Base-by-base conservation (phyloP, 768 basidiomycete species). In the Fistulinella prunicolor region DNA sequence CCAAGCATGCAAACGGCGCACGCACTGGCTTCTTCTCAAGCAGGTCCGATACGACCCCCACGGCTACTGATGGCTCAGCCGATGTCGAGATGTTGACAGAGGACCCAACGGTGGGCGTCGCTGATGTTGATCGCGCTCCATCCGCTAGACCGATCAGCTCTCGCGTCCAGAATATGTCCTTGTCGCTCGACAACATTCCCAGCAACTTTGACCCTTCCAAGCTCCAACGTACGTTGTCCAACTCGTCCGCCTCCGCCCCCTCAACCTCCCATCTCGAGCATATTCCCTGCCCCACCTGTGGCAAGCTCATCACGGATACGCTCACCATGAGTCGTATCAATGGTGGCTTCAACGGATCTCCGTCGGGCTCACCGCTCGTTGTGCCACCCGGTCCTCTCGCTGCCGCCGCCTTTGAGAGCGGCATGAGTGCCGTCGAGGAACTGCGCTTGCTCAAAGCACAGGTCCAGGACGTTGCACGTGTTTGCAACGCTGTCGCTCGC, bases 381-480 rank as follows among this genome's bases (percentile, higher is more conserved):
- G 70, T 80, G 6, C 73, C 78, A 17, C 76, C 77, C 30, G 82
- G 82, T 61, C 77, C 79, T 20, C 72, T 82, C 37, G 76, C 75
- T 32, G 70, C 73, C 14, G 80, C 81, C 2, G 79, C 79, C 4
- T 74, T 74, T 46, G 79, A 81, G 64, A 76, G 76, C 53, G 80
- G 80, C 41, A 76, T 83, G 75, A 81, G 78, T 49, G 81, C 81
- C n/a, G 79, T 83, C 12, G 82, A 89, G 64, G 89, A 93, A 68
- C 76, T 92, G 28, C 79, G 78, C 55, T 66, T 90, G 29, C 77
- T 93, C 49, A 89, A 89, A 65, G 86, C 87, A 19, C 90, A 92
- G 69, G 88, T 92, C 0, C 85, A 89, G 70, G 74, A 89, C 57
- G 85, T 89, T 38, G 86, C 86, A 17, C 73, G 86, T 24, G 87